Conservation (phyloP, 805 yeast species). For the Ogataea dorogensis region DNA sequence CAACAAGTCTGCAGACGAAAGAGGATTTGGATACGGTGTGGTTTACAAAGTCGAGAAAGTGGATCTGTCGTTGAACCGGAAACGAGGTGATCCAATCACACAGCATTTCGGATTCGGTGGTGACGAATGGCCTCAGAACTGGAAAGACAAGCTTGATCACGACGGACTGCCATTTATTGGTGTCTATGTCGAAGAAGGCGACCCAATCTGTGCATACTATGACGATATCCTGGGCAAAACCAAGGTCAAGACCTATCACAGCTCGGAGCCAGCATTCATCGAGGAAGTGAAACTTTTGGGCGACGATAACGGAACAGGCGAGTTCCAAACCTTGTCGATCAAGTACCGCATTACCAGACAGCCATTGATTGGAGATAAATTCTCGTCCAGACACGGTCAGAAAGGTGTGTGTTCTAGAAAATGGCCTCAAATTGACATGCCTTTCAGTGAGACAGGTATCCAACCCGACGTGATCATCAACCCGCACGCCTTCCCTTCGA, state of each 20-base stretch:
- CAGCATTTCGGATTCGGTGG: conserved; percentile 93
- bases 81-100: conserved; percentile 91
- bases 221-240: conserved; percentile 92
- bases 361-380: conserved; percentile 96
- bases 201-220: conserved; percentile 88
- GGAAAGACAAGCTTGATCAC: conserved; percentile 84
- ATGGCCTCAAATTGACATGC: conserved; percentile 97
- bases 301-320: conserved; percentile 74
- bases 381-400: conserved; percentile 97
- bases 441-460: conserved; percentile 93
- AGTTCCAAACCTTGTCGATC: conserved; percentile 80
- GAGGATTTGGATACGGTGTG: conserved; percentile 97
- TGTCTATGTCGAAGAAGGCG: conserved; percentile 86
- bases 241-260: conserved; percentile 87
- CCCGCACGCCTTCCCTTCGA: conserved; percentile 99
- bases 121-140: conserved; percentile 88
- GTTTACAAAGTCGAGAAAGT: conserved; percentile 93
- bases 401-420: conserved; percentile 98
- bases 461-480: conserved; percentile 97
- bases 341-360: conserved; percentile 89
- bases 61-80: conserved; percentile 72
- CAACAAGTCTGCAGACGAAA: conserved; percentile 94
- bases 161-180: conserved; percentile 95
- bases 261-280: conserved; percentile 89
- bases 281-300: conserved; percentile 93